A percentile compares a stretch with the other conserved stretches of the same genome.
These are phyloP conservation scores for Haematococcus lacustris DNA, from an alignment of 139 green algal genomes.

Conservation along the genomic window DNA sequence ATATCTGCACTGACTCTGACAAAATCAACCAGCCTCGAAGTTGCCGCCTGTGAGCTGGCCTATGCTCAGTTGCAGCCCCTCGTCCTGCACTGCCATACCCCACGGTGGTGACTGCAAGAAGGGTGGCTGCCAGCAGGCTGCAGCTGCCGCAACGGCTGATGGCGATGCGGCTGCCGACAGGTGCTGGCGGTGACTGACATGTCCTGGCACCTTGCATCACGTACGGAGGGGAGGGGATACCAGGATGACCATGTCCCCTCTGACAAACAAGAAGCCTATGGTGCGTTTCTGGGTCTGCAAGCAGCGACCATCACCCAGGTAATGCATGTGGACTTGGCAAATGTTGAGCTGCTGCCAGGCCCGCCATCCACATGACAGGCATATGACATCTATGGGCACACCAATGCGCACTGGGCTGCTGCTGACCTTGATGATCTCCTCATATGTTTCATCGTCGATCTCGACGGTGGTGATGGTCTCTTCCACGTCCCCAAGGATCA, in stretches of 20 bases:
- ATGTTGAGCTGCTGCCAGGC: background rate
- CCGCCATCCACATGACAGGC: background rate
- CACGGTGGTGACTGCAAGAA: too few species aligned
- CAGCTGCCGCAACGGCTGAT: too few species aligned
- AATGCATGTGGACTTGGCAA: background rate
- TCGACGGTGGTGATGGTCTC: constrained; percentile 92
- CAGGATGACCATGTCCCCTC: constrained; percentile 91
- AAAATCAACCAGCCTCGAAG: too few species aligned
- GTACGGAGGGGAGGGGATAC: constrained; percentile 83
- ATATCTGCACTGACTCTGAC: too few species aligned
- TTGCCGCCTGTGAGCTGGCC: too few species aligned
- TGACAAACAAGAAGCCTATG: constrained; percentile 91
- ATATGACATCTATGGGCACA: background rate
- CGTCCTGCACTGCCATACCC: too few species aligned
- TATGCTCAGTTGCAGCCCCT: too few species aligned
- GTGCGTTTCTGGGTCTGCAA: constrained; percentile 83
- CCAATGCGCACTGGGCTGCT: constrained; percentile 1
- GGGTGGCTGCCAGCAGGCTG: too few species aligned
- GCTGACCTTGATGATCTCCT: constrained; percentile 94
- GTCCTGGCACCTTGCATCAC: constrained; percentile 19
- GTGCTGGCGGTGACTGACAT: too few species aligned
- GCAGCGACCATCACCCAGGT: background rate
- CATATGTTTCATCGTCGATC: constrained; percentile 98
- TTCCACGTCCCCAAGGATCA: constrained; percentile 98
- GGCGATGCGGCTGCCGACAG: too few species aligned